phyloP scores from a whole-genome alignment of 495 filamentous ascomycete genomes.

The Hypoxylon perforatum region DNA sequence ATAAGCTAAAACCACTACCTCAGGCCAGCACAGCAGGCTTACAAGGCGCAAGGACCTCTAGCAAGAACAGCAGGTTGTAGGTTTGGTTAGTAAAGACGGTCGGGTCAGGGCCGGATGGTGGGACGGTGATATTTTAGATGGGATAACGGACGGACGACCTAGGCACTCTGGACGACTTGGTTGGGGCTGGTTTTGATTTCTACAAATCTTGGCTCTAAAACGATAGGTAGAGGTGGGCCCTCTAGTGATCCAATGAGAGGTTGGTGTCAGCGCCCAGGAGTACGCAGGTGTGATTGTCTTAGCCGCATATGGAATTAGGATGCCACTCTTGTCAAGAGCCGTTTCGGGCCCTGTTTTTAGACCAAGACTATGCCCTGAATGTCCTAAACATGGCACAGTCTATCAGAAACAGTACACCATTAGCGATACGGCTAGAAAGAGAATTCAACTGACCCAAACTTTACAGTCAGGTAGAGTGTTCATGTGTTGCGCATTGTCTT shows the following conservation, averaged over 20 bases:
- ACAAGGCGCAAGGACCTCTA: slow-evolving; percentile 11
- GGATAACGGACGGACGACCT: too few species aligned
- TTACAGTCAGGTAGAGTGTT: not conserved
- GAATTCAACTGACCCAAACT: not conserved
- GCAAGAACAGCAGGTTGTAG: not conserved
- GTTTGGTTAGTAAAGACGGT: slow-evolving; percentile 14
- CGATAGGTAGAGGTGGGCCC: slow-evolving; percentile 30
- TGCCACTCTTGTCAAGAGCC: slow-evolving; percentile 8
- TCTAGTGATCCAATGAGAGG: slow-evolving; percentile 29
- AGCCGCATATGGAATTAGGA: slow-evolving; percentile 30
- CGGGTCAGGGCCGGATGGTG: slow-evolving; percentile 20
- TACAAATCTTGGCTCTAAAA: slow-evolving; percentile 1
- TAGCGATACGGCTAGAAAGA: too few species aligned
- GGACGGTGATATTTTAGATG: slow-evolving; percentile 1
- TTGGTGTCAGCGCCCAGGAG: slow-evolving; percentile 15
- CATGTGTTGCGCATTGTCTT: slow-evolving; percentile 10
- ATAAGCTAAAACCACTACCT: slow-evolving; percentile 17
- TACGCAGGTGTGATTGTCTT: slow-evolving; percentile 14
- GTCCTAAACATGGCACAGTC: not conserved
- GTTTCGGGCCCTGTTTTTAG: slow-evolving; percentile 38
- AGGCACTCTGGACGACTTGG: not conserved
- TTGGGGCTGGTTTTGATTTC: slow-evolving; percentile 29
- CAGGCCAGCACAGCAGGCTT: too few species aligned
- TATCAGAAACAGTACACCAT: too few species aligned
- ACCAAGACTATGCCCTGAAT: slow-evolving; percentile 6